Percentiles rank a stretch among this genome's conserved stretches.
These are phyloP conservation scores for Prunus davidiana DNA, from an alignment of 306 rosid genomes.

Conservation along the genomic window DNA sequence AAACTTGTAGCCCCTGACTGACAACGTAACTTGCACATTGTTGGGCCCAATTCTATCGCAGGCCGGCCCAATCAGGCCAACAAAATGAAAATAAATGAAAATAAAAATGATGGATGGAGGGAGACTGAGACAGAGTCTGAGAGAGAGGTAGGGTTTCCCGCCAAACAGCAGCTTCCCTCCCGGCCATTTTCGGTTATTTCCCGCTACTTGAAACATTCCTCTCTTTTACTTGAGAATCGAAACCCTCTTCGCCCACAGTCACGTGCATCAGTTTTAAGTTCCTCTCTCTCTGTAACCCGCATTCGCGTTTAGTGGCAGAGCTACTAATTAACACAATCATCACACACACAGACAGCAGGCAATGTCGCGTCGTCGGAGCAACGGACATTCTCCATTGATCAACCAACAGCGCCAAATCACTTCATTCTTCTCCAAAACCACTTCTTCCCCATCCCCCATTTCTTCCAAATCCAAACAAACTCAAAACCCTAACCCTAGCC, in stretches of 20 bases:
- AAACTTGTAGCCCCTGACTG: background rate
- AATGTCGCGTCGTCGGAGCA: constrained; percentile 57
- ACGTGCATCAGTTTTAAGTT: background rate
- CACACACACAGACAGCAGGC: constrained; percentile 18
- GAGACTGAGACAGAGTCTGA: background rate
- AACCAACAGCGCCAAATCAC: constrained; percentile 86
- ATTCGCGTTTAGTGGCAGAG: background rate
- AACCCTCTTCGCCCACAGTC: background rate
- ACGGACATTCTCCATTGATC: constrained; percentile 73
- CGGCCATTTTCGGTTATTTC: background rate
- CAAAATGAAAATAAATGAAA: background rate
- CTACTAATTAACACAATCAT: background rate
- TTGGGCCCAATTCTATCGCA: background rate
- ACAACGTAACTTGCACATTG: background rate
- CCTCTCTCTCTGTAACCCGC: background rate
- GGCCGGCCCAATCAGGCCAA: background rate
- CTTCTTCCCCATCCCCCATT: constrained; percentile 25
- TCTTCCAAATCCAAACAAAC: constrained; percentile 26
- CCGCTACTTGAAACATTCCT: constrained; percentile 10
- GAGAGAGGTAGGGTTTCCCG: constrained; percentile 12
- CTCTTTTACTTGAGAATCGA: background rate
- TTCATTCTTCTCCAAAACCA: constrained; percentile 70
- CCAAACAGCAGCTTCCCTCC: constrained; percentile 1
- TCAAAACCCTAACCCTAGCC: constrained; percentile 15
- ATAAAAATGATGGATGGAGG: background rate